These are phyloP conservation scores for Paxillus involutus DNA, from an alignment of 768 basidiomycete species.

Conservation along the genomic window DNA sequence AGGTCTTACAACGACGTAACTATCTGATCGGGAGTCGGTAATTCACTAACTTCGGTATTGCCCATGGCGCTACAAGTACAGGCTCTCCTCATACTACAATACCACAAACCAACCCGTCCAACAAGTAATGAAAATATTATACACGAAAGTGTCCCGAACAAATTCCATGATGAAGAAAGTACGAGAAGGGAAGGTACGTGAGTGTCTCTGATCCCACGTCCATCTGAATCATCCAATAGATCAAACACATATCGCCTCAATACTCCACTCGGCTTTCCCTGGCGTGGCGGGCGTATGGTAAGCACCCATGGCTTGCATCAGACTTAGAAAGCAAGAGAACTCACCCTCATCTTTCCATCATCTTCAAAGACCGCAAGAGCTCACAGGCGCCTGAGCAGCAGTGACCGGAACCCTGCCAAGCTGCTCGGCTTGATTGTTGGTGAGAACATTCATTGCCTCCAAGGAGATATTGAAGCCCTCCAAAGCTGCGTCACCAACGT, in stretches of 20 bases:
- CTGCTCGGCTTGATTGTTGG: conserved; percentile 23
- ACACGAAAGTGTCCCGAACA: neutral
- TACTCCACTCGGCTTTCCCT: too few species aligned
- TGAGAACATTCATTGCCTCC: conserved; percentile 37
- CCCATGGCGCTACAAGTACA: too few species aligned
- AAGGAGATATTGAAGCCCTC: conserved; percentile 38
- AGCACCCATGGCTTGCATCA: too few species aligned
- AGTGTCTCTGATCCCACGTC: neutral
- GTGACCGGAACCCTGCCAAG: conserved; percentile 28
- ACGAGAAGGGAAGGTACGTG: too few species aligned
- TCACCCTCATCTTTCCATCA: neutral
- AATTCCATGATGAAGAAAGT: neutral
- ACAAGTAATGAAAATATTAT: neutral
- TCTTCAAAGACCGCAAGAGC: conserved; percentile 12
- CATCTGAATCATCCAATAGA: neutral
- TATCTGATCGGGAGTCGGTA: too few species aligned
- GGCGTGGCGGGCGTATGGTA: too few species aligned
- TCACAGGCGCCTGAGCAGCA: conserved; percentile 15
- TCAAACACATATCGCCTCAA: too few species aligned
- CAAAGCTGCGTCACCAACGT: conserved; percentile 34
- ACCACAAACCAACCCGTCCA: neutral
- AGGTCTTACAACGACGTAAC: too few species aligned
- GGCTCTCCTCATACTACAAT: too few species aligned
- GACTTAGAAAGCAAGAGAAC: neutral
- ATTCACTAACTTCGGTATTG: too few species aligned